Percentiles rank a stretch among this genome's conserved stretches.
Evolutionary conservation across 2,329 filamentous ascomycete genomes (phyloP).

Genomic region (Colletotrichum musicola): DNA sequence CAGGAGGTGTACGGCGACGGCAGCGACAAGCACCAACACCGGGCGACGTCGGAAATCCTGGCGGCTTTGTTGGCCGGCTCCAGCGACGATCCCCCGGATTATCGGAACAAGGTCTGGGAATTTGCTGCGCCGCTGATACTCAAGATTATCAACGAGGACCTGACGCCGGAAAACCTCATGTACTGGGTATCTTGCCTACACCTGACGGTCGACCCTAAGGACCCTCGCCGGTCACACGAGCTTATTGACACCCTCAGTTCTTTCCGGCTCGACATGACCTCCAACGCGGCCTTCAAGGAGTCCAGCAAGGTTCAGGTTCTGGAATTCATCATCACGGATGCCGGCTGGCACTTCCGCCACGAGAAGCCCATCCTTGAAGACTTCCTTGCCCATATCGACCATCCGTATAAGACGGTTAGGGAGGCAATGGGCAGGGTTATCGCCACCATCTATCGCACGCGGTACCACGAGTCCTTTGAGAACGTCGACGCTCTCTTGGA

Average conservation of each 20-base stretch:
- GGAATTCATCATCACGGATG: conserved; percentile 87
- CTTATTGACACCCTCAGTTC: conserved; percentile 84
- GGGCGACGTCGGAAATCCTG: conserved; percentile 93
- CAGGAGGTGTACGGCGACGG: conserved; percentile 88
- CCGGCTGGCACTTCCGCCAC: conserved; percentile 95
- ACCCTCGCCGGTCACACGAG: conserved; percentile 88
- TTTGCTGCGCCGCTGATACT: conserved; percentile 92
- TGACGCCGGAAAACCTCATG: conserved; percentile 92
- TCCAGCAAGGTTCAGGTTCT: conserved; percentile 95
- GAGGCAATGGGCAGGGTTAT: conserved; percentile 94
- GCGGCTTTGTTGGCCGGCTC: conserved; percentile 86
- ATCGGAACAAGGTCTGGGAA: conserved; percentile 83
- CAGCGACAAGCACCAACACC: conserved; percentile 96
- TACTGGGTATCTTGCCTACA: conserved; percentile 98
- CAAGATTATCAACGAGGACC: conserved; percentile 86
- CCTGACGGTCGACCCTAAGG: conserved; percentile 87
- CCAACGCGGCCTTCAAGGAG: conserved; percentile 98
- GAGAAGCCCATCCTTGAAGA: conserved; percentile 90
- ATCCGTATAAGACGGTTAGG: conserved; percentile 97
- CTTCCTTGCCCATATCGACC: conserved; percentile 91
- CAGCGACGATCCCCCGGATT: conserved; percentile 79
- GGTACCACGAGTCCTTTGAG: conserved; percentile 94
- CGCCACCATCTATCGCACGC: conserved; percentile 87
- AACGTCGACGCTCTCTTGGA: conserved; percentile 82
- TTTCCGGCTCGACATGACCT: conserved; percentile 93